Base-by-base conservation (phyloP, 169 alveolate genomes). In the Plasmodium yoelii region DNA sequence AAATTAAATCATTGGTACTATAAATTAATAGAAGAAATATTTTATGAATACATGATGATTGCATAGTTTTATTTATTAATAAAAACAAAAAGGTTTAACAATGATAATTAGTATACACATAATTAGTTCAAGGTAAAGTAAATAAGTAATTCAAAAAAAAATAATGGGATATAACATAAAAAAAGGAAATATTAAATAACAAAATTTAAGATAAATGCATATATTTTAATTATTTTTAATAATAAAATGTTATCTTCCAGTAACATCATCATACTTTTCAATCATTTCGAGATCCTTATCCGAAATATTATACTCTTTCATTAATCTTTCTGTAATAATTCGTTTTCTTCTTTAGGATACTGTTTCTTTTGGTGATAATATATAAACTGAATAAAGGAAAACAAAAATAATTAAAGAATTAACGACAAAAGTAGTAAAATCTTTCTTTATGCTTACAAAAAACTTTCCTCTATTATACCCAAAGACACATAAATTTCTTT, bases 311-410 rank as follows among this genome's bases (percentile, higher is more conserved):
- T 80, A 80, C 26, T 80, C 90, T 65, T 80, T 80, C 90, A 80
- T 80, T 51, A 80, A 60, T 39, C 90, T 64, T 69, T 80, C 90
- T 15, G 82, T 80, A 57, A 80, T 64, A 26, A 80, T 80, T 80
- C 90, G 65, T 44, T 64, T 80, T 65, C 90, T 64, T 56, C 90
- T 64, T 67, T 80, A 82, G 24, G 90, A 80, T 26, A 80, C 60
- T 15, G 90, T 80, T 80, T 80, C 90, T n/a, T 80, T 80, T 44
- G 90, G 90, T 49, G 90, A 82, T 47, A 80, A 19, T 28, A 82
- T 80, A 59, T 59, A 80, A 64, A 80, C 47, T 53, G 90, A 80
- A 46, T 80, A 80, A 13, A 80, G 80, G 39, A 80, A 80, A 69
- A 80, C 90, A 24, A 56, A 80, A 24, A 80, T 80, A 46, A 80